phyloP scores from a whole-genome alignment of 371 early-diverging fungal species.

The Mortierella sp. region DNA sequence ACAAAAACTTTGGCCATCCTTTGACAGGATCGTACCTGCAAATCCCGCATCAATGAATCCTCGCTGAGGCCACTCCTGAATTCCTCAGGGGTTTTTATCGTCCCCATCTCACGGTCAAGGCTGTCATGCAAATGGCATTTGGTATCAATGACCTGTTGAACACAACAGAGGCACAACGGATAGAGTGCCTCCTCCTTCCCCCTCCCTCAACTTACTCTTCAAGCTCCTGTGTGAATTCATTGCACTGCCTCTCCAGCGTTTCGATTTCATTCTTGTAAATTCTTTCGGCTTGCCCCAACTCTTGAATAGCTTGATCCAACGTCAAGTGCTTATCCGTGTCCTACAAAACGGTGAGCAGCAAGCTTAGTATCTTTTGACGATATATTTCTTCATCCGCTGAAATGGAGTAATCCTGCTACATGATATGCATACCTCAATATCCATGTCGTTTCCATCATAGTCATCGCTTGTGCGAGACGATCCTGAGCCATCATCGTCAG shows the following conservation, averaged over 20 bases:
- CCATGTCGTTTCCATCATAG: constrained; percentile 18
- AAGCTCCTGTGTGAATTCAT: constrained; percentile 31
- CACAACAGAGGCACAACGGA: background rate
- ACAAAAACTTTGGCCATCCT: too few relatives aligned
- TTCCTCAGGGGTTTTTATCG: constrained; percentile 1
- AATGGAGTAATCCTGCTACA: too few relatives aligned
- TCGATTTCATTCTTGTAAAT: constrained; percentile 35
- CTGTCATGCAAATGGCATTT: constrained; percentile 17
- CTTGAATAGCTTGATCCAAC: constrained; percentile 45
- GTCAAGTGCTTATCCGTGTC: constrained; percentile 44
- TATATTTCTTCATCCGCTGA: too few relatives aligned
- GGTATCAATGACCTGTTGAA: background rate
- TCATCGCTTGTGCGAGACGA: background rate
- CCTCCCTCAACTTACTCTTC: constrained; percentile 41
- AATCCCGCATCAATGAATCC: constrained; percentile 12
- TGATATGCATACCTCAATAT: constrained; percentile 31
- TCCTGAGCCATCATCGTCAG: background rate
- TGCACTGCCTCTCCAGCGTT: constrained; percentile 27
- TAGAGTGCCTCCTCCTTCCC: too few relatives aligned
- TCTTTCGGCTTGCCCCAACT: constrained; percentile 30
- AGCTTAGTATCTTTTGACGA: background rate
- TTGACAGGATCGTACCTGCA: constrained; percentile 20
- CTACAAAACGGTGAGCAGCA: constrained; percentile 1
- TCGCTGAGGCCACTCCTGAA: constrained; percentile 7
- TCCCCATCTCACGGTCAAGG: constrained; percentile 24